phyloP scores from a whole-genome alignment of 495 filamentous ascomycete genomes.

The Chaetomium fimeti region DNA sequence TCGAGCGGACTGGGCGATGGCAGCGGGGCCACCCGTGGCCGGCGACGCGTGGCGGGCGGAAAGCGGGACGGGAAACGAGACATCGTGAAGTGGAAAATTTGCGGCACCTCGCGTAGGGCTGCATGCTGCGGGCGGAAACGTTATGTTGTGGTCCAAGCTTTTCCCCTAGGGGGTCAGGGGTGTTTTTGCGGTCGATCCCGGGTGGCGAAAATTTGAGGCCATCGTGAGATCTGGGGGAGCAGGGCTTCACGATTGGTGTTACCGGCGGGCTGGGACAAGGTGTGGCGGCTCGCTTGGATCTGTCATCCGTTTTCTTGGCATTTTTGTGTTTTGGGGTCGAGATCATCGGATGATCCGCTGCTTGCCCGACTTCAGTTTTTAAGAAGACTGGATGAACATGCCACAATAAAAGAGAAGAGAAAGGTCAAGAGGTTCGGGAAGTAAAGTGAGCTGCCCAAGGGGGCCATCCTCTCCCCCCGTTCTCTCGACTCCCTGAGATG shows the following conservation, averaged over 20 bases:
- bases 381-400: neutral
- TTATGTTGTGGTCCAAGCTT: slow-evolving; percentile 20
- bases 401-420: neutral
- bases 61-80: slow-evolving; percentile 6
- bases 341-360: slow-evolving; percentile 6
- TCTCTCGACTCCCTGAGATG: no score
- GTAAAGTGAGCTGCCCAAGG: neutral
- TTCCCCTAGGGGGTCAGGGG: neutral
- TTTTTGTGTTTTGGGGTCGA: neutral
- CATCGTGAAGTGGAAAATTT: slow-evolving; percentile 8
- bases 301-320: neutral
- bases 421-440: neutral
- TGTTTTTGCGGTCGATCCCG: neutral
- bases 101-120: slow-evolving; percentile 5
- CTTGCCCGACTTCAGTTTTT: neutral
- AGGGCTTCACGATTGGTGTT: slow-evolving; percentile 9
- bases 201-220: slow-evolving; percentile 24
- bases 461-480: no score
- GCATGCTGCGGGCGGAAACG: slow-evolving; percentile 2
- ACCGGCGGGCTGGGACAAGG: slow-evolving; percentile 19
- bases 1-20: neutral
- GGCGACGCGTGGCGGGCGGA: neutral
- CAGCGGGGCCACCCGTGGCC: neutral
- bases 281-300: slow-evolving; percentile 16
- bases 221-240: slow-evolving; percentile 28